Percentiles rank a stretch among this genome's conserved stretches.
phyloP scores from a whole-genome alignment of 108 stramenopile genomes.

The Epipyxis sp. region DNA sequence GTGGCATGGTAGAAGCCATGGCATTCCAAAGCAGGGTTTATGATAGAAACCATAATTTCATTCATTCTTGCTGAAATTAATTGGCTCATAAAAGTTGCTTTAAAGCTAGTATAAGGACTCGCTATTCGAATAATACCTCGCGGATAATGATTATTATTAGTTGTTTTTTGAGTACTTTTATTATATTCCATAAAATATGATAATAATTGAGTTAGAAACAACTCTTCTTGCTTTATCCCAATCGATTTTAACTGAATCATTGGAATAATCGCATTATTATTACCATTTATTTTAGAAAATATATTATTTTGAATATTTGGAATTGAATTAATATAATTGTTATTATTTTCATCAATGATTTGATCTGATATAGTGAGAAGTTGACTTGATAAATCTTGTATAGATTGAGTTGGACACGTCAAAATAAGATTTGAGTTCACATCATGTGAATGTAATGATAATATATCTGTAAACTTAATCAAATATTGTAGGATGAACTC shows the following conservation, averaged over 20 bases:
- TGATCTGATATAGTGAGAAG: not conserved
- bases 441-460: not conserved
- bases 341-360: no score
- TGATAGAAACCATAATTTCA: not conserved
- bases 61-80: not conserved
- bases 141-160: not conserved
- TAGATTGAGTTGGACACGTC: not conserved
- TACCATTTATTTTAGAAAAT: no score
- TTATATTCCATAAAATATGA: no score
- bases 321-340: no score
- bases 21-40: not conserved
- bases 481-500: not conserved
- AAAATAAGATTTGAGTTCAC: not conserved
- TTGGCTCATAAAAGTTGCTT: not conserved
- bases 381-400: not conserved
- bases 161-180: no score
- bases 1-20: constrained; percentile 15
- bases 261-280: no score
- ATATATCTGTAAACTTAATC: not conserved
- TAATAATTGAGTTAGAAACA: no score
- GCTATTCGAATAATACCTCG: not conserved
- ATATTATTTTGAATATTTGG: no score
- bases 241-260: no score
- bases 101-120: not conserved
- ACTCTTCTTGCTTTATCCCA: no score